Percentiles rank a stretch among this genome's conserved stretches.
These are phyloP conservation scores for Dactylellina cionopaga DNA, from an alignment of 2,329 filamentous ascomycete genomes.

Conservation along the genomic window DNA sequence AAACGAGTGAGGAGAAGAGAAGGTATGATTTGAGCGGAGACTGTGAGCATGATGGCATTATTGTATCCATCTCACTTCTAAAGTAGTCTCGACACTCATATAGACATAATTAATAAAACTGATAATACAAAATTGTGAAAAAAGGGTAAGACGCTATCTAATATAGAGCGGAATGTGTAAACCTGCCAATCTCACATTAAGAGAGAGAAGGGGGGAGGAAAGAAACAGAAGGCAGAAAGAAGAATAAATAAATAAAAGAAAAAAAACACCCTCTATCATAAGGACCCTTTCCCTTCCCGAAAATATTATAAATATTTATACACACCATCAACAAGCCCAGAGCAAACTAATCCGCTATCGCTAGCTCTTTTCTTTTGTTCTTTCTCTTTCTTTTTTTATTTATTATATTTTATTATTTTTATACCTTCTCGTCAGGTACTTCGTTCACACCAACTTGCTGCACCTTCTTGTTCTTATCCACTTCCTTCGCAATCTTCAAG, in stretches of 20 bases:
- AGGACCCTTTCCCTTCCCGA: background rate
- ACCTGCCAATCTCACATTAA: background rate
- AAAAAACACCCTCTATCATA: background rate
- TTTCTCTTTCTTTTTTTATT: background rate
- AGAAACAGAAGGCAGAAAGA: background rate
- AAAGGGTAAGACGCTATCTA: slow-evolving; percentile 36
- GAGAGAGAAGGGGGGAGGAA: background rate
- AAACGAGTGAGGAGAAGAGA: background rate
- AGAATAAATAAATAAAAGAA: background rate
- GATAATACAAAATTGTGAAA: background rate
- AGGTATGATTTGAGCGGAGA: no score
- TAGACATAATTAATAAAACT: slow-evolving; percentile 21
- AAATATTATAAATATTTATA: slow-evolving; percentile 3
- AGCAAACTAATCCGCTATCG: background rate
- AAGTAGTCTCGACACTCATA: slow-evolving; percentile 10
- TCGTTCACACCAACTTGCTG: slow-evolving; percentile 44
- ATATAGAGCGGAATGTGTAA: slow-evolving; percentile 1
- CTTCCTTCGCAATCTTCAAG: slow-evolving; percentile 35
- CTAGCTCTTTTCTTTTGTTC: slow-evolving; percentile 11
- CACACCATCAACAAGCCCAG: background rate
- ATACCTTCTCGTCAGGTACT: slow-evolving; percentile 37
- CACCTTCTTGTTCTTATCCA: slow-evolving; percentile 50
- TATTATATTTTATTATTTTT: background rate
- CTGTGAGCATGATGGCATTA: no score
- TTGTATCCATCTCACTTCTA: slow-evolving; percentile 13